Conservation (phyloP, 2,329 filamentous ascomycete genomes). For the Epichloe baconii region DNA sequence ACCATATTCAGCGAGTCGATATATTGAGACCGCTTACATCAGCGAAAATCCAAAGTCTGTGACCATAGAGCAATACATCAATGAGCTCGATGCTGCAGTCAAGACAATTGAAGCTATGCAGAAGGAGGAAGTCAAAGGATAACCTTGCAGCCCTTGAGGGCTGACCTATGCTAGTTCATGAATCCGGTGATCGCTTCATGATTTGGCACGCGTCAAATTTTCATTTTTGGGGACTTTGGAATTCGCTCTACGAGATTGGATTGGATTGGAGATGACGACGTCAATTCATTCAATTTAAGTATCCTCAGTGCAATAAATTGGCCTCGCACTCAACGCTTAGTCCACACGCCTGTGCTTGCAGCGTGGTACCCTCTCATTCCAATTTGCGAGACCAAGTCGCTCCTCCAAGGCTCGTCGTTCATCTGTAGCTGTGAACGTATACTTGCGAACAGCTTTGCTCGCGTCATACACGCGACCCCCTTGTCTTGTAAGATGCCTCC, state of each 20-base stretch:
- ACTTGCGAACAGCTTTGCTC: conserved; percentile 22
- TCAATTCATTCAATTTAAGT: too few species aligned
- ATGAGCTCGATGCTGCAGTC: not conserved
- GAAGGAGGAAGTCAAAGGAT: not conserved
- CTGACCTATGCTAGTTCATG: too few species aligned
- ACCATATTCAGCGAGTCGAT: not conserved
- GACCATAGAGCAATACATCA: not conserved
- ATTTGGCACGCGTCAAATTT: not conserved
- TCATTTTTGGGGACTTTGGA: too few species aligned
- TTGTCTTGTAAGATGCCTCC: conserved; percentile 21
- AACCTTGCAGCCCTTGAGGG: not conserved
- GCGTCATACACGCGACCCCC: conserved; percentile 31
- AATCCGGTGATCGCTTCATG: not conserved
- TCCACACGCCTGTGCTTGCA: conserved; percentile 30
- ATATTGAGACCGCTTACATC: not conserved
- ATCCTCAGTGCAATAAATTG: too few species aligned
- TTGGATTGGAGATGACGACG: too few species aligned
- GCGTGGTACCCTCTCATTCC: conserved; percentile 33
- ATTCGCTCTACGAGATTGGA: too few species aligned
- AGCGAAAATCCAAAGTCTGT: not conserved
- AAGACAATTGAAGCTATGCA: not conserved
- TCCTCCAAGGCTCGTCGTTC: conserved; percentile 27
- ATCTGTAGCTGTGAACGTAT: conserved; percentile 25
- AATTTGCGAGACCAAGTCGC: conserved; percentile 24
- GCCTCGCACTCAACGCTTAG: conserved; percentile 14